phyloP scores from a whole-genome alignment of 1,284 basidiomycete species.

The Puccinia brachypodii region DNA sequence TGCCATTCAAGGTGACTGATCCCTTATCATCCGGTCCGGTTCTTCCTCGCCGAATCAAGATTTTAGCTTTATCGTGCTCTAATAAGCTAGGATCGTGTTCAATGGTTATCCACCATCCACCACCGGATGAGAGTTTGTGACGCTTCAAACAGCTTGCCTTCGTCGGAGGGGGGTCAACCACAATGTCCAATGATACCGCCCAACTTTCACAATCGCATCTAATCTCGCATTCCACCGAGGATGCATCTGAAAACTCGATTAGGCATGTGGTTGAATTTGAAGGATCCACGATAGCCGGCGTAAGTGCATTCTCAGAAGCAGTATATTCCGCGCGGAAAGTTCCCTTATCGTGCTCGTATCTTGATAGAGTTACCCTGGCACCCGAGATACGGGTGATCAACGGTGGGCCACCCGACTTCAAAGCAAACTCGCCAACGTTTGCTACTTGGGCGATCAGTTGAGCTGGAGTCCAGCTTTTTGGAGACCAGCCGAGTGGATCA shows the following conservation, averaged over 20 bases:
- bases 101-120: constrained; percentile 93
- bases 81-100: constrained; percentile 78
- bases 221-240: constrained; percentile 84
- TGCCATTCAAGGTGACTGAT: constrained; percentile 86
- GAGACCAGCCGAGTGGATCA: constrained; percentile 95
- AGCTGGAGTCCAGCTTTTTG: constrained; percentile 86
- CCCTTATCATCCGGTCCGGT: constrained; percentile 64
- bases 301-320: constrained; percentile 53
- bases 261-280: constrained; percentile 48
- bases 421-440: constrained; percentile 87
- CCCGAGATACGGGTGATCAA: constrained; percentile 77
- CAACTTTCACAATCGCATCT: constrained; percentile 92
- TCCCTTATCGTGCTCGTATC: constrained; percentile 84
- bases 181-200: constrained; percentile 80
- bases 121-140: constrained; percentile 84
- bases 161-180: constrained; percentile 90
- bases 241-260: constrained; percentile 52
- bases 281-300: constrained; percentile 47
- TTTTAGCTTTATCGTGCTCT: constrained; percentile 71
- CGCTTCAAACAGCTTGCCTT: constrained; percentile 78
- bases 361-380: constrained; percentile 70
- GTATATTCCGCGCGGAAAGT: constrained; percentile 80
- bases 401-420: constrained; percentile 91
- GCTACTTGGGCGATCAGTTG: constrained; percentile 75
- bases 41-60: constrained; percentile 67